phyloP scores from a whole-genome alignment of 2,329 filamentous ascomycete species.

The Paraphaeosphaeria sporulosa region DNA sequence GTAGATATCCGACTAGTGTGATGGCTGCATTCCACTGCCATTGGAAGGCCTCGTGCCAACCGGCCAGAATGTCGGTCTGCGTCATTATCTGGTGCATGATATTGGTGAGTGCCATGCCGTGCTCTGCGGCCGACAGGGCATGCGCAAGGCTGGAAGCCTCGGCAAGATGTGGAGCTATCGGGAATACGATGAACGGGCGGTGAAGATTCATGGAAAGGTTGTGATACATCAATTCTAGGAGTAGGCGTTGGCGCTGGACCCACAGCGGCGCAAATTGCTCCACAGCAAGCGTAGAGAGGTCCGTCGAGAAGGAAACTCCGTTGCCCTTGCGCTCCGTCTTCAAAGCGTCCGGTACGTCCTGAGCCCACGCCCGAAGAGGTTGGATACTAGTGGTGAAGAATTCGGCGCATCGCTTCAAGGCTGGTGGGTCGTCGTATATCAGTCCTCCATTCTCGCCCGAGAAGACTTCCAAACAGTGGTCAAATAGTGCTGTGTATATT shows the following conservation, averaged over 20 bases:
- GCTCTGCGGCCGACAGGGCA: constrained; percentile 26
- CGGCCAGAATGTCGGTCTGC: constrained; percentile 27
- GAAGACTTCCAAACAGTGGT: constrained; percentile 33
- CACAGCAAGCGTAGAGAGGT: constrained; percentile 20
- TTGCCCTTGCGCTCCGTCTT: constrained; percentile 14
- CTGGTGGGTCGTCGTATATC: constrained; percentile 41
- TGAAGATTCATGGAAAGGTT: constrained; percentile 29
- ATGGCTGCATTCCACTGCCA: constrained; percentile 56
- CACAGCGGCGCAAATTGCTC: neutral
- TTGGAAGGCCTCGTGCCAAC: constrained; percentile 52
- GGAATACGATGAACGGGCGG: constrained; percentile 36
- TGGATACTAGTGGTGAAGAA: constrained; percentile 36
- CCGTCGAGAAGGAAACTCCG: constrained; percentile 26
- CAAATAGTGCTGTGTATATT: constrained; percentile 48
- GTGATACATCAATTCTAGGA: constrained; percentile 40
- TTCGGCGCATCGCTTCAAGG: constrained; percentile 42
- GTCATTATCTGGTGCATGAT: constrained; percentile 29
- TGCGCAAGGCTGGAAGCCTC: constrained; percentile 17
- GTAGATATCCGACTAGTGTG: constrained; percentile 51
- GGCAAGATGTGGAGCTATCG: neutral
- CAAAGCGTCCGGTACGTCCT: constrained; percentile 49
- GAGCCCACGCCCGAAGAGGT: constrained; percentile 42
- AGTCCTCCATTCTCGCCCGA: constrained; percentile 21
- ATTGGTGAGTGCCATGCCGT: constrained; percentile 29
- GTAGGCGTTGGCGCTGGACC: constrained; percentile 14